These are phyloP conservation scores for Euphorbia tirucalli DNA, from an alignment of 345 rosid species.

Conservation along the genomic window DNA sequence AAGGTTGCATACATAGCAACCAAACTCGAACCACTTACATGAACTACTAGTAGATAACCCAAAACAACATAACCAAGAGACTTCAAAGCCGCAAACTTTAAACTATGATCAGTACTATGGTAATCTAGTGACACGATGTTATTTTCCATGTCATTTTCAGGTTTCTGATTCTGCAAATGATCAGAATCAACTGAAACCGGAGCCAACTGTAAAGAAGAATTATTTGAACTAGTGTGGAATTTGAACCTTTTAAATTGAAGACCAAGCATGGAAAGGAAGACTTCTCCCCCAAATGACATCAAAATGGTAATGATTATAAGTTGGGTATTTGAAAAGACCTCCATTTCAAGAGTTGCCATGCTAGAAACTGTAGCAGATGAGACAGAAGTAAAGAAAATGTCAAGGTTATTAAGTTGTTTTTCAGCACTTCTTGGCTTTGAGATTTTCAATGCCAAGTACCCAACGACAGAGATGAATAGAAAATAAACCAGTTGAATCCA, in stretches of 20 bases:
- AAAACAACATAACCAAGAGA: constrained; percentile 9
- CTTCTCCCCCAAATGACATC: constrained; percentile 61
- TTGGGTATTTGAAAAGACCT: constrained; percentile 64
- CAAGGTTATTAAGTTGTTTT: constrained; percentile 33
- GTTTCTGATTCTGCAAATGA: too few species aligned
- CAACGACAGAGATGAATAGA: constrained; percentile 32
- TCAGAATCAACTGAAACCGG: neutral
- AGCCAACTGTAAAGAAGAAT: neutral
- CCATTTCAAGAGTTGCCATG: constrained; percentile 78
- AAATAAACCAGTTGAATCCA: constrained; percentile 45
- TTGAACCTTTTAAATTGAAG: constrained; percentile 10
- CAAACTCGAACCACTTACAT: neutral
- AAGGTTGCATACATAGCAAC: neutral
- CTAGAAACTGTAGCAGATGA: constrained; percentile 65
- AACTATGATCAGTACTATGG: neutral
- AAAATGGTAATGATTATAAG: constrained; percentile 51
- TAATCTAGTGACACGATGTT: neutral
- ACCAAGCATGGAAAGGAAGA: constrained; percentile 53
- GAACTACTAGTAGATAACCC: constrained; percentile 7
- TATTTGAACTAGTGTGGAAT: neutral
- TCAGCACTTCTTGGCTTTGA: constrained; percentile 35
- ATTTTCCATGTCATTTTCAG: neutral
- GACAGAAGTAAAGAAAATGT: constrained; percentile 69
- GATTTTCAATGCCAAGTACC: constrained; percentile 25
- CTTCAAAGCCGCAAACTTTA: neutral